Percentiles rank a stretch among this genome's conserved stretches.
Evolutionary conservation across 345 rosid species (phyloP).

Genomic region (Brassica napus): DNA sequence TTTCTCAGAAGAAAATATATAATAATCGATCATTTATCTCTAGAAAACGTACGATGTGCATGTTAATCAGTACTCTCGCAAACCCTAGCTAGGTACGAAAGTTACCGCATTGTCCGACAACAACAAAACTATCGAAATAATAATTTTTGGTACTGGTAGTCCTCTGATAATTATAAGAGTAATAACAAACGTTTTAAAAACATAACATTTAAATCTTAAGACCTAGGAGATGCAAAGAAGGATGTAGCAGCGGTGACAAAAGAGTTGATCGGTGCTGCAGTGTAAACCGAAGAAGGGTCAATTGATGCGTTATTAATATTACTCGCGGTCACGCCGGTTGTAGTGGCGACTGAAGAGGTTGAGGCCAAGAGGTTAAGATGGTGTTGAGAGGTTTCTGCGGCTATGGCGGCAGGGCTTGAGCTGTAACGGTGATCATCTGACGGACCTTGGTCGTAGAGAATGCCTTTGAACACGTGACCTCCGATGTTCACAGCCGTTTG

Average conservation of each 20-base stretch:
- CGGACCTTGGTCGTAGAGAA: conserved; percentile 79
- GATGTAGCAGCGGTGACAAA: conserved; percentile 78
- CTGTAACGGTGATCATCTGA: conserved; percentile 44
- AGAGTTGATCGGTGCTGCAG: conserved; percentile 61
- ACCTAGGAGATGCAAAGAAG: conserved; percentile 81
- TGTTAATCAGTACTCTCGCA: conserved; percentile 32
- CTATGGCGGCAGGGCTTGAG: conserved; percentile 7
- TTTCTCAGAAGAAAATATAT: background rate
- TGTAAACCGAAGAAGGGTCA: conserved; percentile 46
- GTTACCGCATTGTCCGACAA: conserved; percentile 30
- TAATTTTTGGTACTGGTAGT: conserved; percentile 4
- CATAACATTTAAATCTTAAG: conserved; percentile 35
- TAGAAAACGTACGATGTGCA: conserved; percentile 28
- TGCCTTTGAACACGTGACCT: conserved; percentile 72
- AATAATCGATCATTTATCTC: conserved; percentile 11
- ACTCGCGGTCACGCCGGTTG: conserved; percentile 33
- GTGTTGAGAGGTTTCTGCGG: conserved; percentile 42
- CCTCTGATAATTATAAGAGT: background rate
- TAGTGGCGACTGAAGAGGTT: conserved; percentile 43
- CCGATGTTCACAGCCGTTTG: conserved; percentile 77
- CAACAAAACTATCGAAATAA: conserved; percentile 20
- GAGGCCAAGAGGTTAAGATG: conserved; percentile 50
- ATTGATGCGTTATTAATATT: conserved; percentile 13
- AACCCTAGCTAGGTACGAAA: conserved; percentile 35
- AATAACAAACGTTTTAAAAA: conserved; percentile 14